These are phyloP conservation scores for Hibiscus mutabilis DNA, from an alignment of 345 rosid species.

Conservation along the genomic window DNA sequence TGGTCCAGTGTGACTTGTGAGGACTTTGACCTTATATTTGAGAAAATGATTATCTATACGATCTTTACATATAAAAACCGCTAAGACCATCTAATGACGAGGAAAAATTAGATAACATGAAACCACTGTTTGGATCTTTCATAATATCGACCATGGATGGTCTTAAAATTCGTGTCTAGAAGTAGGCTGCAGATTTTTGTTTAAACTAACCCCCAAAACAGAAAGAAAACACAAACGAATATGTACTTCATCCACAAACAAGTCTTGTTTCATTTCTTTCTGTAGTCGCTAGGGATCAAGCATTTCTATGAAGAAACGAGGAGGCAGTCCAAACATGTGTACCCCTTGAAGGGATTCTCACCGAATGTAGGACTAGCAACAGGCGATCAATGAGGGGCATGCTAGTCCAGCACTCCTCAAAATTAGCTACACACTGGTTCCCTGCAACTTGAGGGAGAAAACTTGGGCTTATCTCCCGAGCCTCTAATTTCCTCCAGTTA, in stretches of 20 bases:
- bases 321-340: constrained; percentile 35
- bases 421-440: constrained; percentile 42
- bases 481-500: constrained; percentile 47
- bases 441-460: constrained; percentile 49
- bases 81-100: neutral
- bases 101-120: neutral
- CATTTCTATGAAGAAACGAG: constrained; percentile 25
- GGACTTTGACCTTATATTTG: no score
- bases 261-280: neutral
- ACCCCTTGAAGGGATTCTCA: constrained; percentile 38
- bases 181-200: neutral
- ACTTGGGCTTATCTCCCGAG: constrained; percentile 40
- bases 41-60: no score
- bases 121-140: neutral
- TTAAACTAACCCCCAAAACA: neutral
- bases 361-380: constrained; percentile 40
- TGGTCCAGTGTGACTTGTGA: no score
- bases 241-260: neutral
- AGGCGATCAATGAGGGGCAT: constrained; percentile 44
- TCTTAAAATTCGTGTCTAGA: neutral
- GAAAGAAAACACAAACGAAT: no score
- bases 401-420: constrained; percentile 44
- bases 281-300: neutral
- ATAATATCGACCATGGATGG: neutral
- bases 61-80: neutral